These are phyloP conservation scores for Acacia crassicarpa DNA, from an alignment of 306 rosid genomes.

Conservation along the genomic window DNA sequence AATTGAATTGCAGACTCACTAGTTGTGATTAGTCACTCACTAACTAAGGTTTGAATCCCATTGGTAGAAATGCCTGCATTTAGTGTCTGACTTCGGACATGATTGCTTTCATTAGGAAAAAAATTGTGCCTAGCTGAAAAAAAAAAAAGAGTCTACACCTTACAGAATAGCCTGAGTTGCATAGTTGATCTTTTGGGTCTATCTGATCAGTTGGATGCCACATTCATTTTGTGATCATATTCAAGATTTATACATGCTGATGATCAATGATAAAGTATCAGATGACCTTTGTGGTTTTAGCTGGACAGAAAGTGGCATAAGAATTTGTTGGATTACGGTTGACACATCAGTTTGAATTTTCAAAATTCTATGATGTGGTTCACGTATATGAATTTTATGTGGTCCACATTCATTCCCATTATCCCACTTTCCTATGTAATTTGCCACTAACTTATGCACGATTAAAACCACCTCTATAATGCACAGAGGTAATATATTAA, in stretches of 20 bases:
- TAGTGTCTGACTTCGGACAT: too few relatives aligned
- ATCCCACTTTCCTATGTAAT: too few relatives aligned
- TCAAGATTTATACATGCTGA: neutral
- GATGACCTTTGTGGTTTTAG: slow-evolving; percentile 63
- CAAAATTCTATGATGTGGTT: too few relatives aligned
- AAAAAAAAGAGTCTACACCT: slow-evolving; percentile 35
- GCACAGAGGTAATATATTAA: too few relatives aligned
- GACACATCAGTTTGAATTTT: too few relatives aligned
- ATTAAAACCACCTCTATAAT: too few relatives aligned
- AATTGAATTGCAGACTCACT: slow-evolving; percentile 35
- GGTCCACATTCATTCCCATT: too few relatives aligned
- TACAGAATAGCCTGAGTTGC: slow-evolving; percentile 56
- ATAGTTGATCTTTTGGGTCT: slow-evolving; percentile 71
- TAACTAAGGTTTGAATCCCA: too few relatives aligned
- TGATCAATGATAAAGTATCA: slow-evolving; percentile 45
- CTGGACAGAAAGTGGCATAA: slow-evolving; percentile 42
- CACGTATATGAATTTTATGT: too few relatives aligned
- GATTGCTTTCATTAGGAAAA: too few relatives aligned
- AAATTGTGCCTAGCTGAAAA: neutral
- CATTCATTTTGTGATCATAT: slow-evolving; percentile 46
- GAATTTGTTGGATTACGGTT: neutral
- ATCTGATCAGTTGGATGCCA: slow-evolving; percentile 35
- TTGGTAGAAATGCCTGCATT: too few relatives aligned
- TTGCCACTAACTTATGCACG: too few relatives aligned
- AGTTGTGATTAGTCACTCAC: slow-evolving; percentile 10